These are phyloP conservation scores for Fraxinus pennsylvanica DNA, from an alignment of 257 asterid genomes.

Conservation along the genomic window DNA sequence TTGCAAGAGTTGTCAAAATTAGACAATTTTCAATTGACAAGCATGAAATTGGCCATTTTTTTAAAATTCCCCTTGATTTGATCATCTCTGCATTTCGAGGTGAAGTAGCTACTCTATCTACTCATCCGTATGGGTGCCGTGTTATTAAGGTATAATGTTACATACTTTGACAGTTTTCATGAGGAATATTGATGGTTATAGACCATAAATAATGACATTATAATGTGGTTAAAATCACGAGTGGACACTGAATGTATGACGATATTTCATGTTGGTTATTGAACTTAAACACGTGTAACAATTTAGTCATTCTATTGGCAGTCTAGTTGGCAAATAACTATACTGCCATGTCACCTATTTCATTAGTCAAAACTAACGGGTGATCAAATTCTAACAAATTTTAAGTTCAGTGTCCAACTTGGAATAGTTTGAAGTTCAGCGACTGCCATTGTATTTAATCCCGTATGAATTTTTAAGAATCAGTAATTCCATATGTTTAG, in stretches of 20 bases:
- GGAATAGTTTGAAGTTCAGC: neutral
- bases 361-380: neutral
- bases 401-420: neutral
- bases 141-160: constrained; percentile 72
- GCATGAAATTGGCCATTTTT: too few relatives aligned
- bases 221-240: neutral
- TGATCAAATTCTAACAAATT: neutral
- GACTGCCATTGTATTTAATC: neutral
- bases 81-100: constrained; percentile 72
- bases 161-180: constrained; percentile 14
- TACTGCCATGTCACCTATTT: neutral
- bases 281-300: too few relatives aligned
- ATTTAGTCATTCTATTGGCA: too few relatives aligned
- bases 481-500: neutral
- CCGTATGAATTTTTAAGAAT: constrained; percentile 6
- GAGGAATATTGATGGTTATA: neutral
- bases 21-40: too few relatives aligned
- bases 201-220: neutral
- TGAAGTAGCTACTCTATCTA: constrained; percentile 75
- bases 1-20: too few relatives aligned
- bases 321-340: neutral
- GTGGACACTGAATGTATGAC: neutral
- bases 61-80: constrained; percentile 29
- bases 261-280: too few relatives aligned
- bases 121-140: constrained; percentile 96